These are phyloP conservation scores for Blastobotrys attinorum DNA, from an alignment of 805 yeast genomes.

Conservation along the genomic window DNA sequence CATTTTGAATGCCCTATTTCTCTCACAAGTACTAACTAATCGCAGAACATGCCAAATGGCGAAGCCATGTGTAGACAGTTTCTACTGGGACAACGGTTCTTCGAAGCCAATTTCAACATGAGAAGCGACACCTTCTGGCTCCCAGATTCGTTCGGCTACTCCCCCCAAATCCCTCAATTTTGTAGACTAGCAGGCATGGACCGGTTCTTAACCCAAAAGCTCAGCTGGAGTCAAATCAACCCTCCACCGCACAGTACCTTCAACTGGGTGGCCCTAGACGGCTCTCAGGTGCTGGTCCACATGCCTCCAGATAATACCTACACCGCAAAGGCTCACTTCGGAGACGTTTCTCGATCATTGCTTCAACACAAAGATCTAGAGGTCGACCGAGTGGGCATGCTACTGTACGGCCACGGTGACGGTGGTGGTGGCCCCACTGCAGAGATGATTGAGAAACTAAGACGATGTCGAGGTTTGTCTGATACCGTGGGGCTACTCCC, in stretches of 20 bases:
- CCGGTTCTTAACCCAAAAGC: slow-evolving; percentile 82
- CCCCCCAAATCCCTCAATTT: slow-evolving; percentile 90
- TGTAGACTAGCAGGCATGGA: slow-evolving; percentile 82
- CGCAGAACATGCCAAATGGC: slow-evolving; percentile 92
- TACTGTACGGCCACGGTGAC: slow-evolving; percentile 90
- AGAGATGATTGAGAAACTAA: slow-evolving; percentile 85
- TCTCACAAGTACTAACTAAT: too few relatives aligned
- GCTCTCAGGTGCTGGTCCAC: slow-evolving; percentile 86
- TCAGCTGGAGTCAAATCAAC: slow-evolving; percentile 95
- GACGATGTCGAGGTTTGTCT: slow-evolving; percentile 83
- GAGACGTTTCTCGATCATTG: slow-evolving; percentile 78
- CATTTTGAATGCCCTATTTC: too few relatives aligned
- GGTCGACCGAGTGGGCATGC: slow-evolving; percentile 69
- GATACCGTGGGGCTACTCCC: slow-evolving; percentile 79
- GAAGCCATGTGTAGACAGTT: slow-evolving; percentile 87
- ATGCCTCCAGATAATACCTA: slow-evolving; percentile 98
- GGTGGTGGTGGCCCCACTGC: slow-evolving; percentile 99
- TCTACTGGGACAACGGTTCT: slow-evolving; percentile 81
- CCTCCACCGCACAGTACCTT: slow-evolving; percentile 83
- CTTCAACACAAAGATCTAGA: slow-evolving; percentile 78
- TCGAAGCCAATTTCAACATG: slow-evolving; percentile 67
- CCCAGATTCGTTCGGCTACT: slow-evolving; percentile 96
- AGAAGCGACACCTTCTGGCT: slow-evolving; percentile 81
- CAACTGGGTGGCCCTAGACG: slow-evolving; percentile 93
- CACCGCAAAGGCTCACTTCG: slow-evolving; percentile 87